Percentiles rank a stretch among this genome's conserved stretches.
Evolutionary conservation across 1,284 basidiomycete genomes (phyloP).

Genomic region (Apiotrichum akiyoshidainum): DNA sequence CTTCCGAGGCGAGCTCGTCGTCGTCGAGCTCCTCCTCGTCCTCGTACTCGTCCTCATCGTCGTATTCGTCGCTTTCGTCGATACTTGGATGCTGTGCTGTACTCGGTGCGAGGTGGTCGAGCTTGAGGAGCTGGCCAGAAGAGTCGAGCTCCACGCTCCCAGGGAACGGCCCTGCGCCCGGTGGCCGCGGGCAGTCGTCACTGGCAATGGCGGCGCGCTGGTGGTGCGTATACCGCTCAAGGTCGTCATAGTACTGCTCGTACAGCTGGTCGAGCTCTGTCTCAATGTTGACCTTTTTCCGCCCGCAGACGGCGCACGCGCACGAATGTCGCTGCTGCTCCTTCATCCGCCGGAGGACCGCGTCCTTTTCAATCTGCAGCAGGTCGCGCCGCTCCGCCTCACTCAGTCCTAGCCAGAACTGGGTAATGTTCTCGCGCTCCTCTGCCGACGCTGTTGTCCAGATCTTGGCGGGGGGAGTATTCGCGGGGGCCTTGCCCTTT

Average conservation of each 20-base stretch:
- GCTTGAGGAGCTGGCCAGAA: slow-evolving; percentile 74
- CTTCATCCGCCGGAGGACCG: slow-evolving; percentile 96
- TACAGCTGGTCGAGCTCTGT: slow-evolving; percentile 98
- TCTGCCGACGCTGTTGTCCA: slow-evolving; percentile 86
- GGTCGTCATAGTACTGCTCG: slow-evolving; percentile 99
- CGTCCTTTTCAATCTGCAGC: slow-evolving; percentile 95
- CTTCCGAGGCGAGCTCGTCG: slow-evolving; percentile 62
- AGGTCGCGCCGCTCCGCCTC: slow-evolving; percentile 85
- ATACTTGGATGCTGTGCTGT: slow-evolving; percentile 49
- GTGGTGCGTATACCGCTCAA: slow-evolving; percentile 96
- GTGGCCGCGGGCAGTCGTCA: slow-evolving; percentile 81
- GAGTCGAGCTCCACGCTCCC: slow-evolving; percentile 94
- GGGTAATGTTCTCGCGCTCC: slow-evolving; percentile 93
- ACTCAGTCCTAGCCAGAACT: slow-evolving; percentile 89
- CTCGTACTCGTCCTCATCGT: slow-evolving; percentile 44
- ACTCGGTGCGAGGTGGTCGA: slow-evolving; percentile 55
- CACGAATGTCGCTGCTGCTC: slow-evolving; percentile 96
- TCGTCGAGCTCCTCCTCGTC: slow-evolving; percentile 56
- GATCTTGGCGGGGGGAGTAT: slow-evolving; percentile 55
- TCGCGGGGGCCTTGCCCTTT: slow-evolving; percentile 43
- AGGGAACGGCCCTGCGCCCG: slow-evolving; percentile 95
- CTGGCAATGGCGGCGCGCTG: slow-evolving; percentile 86
- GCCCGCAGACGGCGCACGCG: slow-evolving; percentile 90
- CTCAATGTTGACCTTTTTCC: slow-evolving; percentile 98
- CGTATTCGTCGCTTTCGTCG: slow-evolving; percentile 44